phyloP scores from a whole-genome alignment of 75 land plant genomes.

The Ceratopteris richardii region DNA sequence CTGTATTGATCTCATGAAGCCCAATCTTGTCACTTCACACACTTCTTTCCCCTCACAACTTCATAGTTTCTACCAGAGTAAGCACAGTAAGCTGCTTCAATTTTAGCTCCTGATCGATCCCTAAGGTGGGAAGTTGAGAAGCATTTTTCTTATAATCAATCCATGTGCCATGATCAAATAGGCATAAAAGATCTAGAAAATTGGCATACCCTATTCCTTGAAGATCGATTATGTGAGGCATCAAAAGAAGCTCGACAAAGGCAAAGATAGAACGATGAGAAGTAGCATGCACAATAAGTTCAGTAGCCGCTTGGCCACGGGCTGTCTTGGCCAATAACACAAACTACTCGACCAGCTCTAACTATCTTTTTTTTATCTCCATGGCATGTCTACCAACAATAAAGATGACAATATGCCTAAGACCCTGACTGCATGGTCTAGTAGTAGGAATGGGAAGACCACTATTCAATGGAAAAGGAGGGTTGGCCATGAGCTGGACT shows the following conservation, averaged over 20 bases:
- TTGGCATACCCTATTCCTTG: conserved; percentile 63
- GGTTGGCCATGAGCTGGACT: too few relatives aligned
- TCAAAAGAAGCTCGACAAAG: conserved; percentile 80
- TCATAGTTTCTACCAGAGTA: conserved; percentile 81
- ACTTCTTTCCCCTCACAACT: conserved; percentile 30
- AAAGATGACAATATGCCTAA: background rate
- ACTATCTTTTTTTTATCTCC: conserved; percentile 86
- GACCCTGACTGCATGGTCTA: background rate
- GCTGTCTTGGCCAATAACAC: conserved; percentile 48
- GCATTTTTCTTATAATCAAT: conserved; percentile 80
- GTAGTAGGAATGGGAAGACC: background rate
- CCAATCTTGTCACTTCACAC: conserved; percentile 36
- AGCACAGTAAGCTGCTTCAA: conserved; percentile 92
- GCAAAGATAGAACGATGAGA: conserved; percentile 87
- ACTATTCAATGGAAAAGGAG: too few relatives aligned
- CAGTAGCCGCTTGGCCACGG: conserved; percentile 38
- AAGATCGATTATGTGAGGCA: conserved; percentile 54
- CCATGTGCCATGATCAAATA: conserved; percentile 96
- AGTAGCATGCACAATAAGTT: conserved; percentile 70
- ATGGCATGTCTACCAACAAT: conserved; percentile 19
- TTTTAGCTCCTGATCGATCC: conserved; percentile 73
- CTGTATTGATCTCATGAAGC: conserved; percentile 61
- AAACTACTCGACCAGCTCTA: conserved; percentile 67
- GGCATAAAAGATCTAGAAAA: conserved; percentile 61
- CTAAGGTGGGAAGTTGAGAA: conserved; percentile 43